These are phyloP conservation scores for Tulasnella sp. DNA, from an alignment of 768 basidiomycete species.

Conservation along the genomic window DNA sequence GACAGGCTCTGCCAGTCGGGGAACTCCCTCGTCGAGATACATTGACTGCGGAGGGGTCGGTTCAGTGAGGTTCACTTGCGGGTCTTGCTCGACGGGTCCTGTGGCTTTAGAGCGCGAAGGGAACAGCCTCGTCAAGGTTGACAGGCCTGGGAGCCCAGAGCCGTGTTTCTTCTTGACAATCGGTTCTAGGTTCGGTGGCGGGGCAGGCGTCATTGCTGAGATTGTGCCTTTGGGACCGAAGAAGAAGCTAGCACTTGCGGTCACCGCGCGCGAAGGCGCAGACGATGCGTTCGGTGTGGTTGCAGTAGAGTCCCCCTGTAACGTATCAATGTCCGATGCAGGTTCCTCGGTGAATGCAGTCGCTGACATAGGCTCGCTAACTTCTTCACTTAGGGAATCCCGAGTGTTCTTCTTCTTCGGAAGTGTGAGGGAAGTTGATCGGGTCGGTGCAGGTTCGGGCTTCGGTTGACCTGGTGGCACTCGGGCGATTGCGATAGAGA, in stretches of 20 bases:
- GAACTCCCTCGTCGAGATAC: neutral
- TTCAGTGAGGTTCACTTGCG: neutral
- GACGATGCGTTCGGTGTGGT: neutral
- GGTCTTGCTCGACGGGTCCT: neutral
- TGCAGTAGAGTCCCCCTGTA: neutral
- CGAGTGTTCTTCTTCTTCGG: conserved; percentile 1
- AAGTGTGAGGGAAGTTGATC: conserved; percentile 28
- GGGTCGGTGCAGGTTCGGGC: conserved; percentile 22
- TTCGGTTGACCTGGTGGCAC: conserved; percentile 23
- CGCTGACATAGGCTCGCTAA: conserved; percentile 11
- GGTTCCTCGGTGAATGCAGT: conserved; percentile 8
- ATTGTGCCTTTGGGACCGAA: neutral
- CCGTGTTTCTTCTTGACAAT: neutral
- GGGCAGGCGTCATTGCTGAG: neutral
- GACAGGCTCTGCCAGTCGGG: neutral
- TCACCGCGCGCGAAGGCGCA: neutral
- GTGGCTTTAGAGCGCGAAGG: neutral
- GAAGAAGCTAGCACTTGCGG: neutral
- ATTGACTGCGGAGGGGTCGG: neutral
- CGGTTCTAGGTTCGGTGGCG: conserved; percentile 8
- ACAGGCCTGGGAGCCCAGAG: neutral
- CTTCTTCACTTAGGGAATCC: conserved; percentile 18
- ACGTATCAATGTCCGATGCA: conserved; percentile 5
- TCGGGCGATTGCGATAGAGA: conserved; percentile 21
- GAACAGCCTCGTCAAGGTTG: conserved; percentile 5